A percentile compares a stretch with the other conserved stretches of the same genome.
phyloP scores from a whole-genome alignment of 2,329 filamentous ascomycete genomes.

The Aureobasidium leucospermi region DNA sequence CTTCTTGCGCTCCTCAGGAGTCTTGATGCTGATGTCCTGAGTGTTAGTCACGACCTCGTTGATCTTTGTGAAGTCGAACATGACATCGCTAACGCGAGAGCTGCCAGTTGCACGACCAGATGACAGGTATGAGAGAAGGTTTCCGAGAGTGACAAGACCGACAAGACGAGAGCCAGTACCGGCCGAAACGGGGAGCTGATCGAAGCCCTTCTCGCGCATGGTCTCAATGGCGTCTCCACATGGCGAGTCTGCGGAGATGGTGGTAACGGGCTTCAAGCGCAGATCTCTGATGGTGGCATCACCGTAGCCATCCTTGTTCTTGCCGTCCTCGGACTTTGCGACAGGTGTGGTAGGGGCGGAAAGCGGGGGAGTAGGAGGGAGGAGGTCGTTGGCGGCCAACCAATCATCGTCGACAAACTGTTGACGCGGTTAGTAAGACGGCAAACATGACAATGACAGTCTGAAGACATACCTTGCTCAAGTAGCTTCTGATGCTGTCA shows the following conservation, averaged over 20 bases:
- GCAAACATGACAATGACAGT: neutral
- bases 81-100: conserved; percentile 74
- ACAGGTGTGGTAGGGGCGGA: conserved; percentile 28
- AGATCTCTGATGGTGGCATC: conserved; percentile 75
- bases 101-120: conserved; percentile 68
- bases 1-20: conserved; percentile 32
- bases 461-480: conserved; percentile 61
- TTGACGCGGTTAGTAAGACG: neutral
- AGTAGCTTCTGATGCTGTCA: conserved; percentile 93
- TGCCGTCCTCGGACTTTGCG: conserved; percentile 29
- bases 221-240: conserved; percentile 90
- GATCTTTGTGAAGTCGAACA: conserved; percentile 91
- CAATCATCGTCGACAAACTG: conserved; percentile 96
- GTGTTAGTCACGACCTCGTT: conserved; percentile 89
- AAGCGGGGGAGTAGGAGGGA: conserved; percentile 53
- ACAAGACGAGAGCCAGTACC: conserved; percentile 63
- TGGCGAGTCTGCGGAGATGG: conserved; percentile 60
- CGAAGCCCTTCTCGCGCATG: conserved; percentile 97
- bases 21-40: conserved; percentile 48
- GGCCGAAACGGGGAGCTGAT: conserved; percentile 82
- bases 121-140: conserved; percentile 84
- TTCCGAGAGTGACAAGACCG: conserved; percentile 88
- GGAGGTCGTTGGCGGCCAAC: conserved; percentile 91
- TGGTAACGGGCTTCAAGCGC: conserved; percentile 88
- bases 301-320: conserved; percentile 60